Conservation (phyloP, 805 yeast genomes). For the Nakazawaea laoshanensis region DNA sequence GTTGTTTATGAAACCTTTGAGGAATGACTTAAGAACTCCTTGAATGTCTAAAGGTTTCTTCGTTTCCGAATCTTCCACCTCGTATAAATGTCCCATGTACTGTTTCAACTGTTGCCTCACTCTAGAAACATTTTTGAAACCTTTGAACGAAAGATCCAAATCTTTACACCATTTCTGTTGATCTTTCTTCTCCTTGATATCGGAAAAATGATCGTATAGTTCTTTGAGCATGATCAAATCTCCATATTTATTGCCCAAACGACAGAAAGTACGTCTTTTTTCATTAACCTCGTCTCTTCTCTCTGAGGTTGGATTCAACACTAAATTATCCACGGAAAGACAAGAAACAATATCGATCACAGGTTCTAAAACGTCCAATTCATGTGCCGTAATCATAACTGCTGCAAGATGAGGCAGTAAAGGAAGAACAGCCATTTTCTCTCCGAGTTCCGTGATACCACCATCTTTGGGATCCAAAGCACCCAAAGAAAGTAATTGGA, state of each 20-base stretch:
- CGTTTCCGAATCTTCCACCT: constrained; percentile 19
- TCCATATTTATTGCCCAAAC: constrained; percentile 67
- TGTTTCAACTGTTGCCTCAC: constrained; percentile 69
- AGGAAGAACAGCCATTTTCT: constrained; percentile 81
- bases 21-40: constrained; percentile 64
- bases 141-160: constrained; percentile 66
- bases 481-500: constrained; percentile 66
- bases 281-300: constrained; percentile 78
- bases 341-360: constrained; percentile 90
- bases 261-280: constrained; percentile 59
- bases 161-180: constrained; percentile 78
- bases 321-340: constrained; percentile 82
- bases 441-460: constrained; percentile 70
- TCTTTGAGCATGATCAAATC: constrained; percentile 82
- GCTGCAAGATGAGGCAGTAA: constrained; percentile 88
- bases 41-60: constrained; percentile 39
- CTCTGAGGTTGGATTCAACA: constrained; percentile 74
- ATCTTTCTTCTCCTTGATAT: constrained; percentile 41
- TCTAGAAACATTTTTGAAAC: constrained; percentile 67
- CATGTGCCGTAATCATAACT: constrained; percentile 67
- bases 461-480: constrained; percentile 71
- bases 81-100: constrained; percentile 48
- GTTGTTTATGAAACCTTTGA: constrained; percentile 77
- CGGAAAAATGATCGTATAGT: constrained; percentile 47
- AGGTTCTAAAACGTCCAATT: constrained; percentile 38